These are phyloP conservation scores for Pseudogymnoascus sp. DNA, from an alignment of 2,329 filamentous ascomycete genomes.

Conservation along the genomic window DNA sequence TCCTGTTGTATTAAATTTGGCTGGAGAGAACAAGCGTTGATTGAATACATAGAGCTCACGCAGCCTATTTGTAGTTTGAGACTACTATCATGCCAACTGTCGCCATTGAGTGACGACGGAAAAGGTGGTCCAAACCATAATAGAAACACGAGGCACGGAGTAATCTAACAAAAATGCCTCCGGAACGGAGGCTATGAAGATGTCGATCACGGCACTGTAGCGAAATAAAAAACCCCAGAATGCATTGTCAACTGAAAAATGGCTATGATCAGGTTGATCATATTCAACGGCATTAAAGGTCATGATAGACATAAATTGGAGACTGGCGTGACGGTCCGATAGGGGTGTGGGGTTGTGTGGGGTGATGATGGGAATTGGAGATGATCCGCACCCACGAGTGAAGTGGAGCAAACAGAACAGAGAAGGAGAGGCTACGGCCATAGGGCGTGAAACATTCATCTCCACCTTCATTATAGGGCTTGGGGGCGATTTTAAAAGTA, in stretches of 20 bases:
- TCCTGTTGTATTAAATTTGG: not conserved
- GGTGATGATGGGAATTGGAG: not conserved
- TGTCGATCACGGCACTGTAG: not conserved
- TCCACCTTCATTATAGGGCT: not conserved
- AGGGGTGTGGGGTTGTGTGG: not conserved
- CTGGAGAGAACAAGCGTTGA: not conserved
- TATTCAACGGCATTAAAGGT: not conserved
- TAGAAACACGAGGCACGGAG: not conserved
- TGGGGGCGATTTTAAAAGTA: not conserved
- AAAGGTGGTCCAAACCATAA: no score
- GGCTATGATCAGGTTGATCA: not conserved
- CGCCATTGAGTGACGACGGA: not conserved
- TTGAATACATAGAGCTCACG: not conserved
- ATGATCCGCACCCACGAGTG: not conserved
- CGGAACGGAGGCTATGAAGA: not conserved
- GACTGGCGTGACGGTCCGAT: constrained; percentile 3
- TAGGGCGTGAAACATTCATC: not conserved
- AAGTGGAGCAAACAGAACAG: not conserved
- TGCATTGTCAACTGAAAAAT: not conserved
- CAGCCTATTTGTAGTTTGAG: not conserved
- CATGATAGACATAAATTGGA: not conserved
- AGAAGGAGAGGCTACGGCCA: not conserved
- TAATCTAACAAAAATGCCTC: not conserved
- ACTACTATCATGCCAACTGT: not conserved
- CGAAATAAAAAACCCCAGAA: not conserved